phyloP scores from a whole-genome alignment of 2,329 filamentous ascomycete species.

The Verticillium klebahnii region DNA sequence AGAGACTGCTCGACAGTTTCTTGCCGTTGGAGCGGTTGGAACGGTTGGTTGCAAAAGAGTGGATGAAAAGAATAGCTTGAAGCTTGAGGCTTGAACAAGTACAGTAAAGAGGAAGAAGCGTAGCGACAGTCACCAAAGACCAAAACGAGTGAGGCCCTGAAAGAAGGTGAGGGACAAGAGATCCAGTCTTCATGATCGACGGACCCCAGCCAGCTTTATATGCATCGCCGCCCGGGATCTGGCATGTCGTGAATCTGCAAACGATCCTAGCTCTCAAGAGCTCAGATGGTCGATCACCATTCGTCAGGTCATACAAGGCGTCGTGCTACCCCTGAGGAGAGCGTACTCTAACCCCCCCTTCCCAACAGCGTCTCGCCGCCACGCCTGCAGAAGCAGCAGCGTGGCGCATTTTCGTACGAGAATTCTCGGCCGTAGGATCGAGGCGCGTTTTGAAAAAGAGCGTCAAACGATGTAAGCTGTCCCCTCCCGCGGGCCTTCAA shows the following conservation, averaged over 20 bases:
- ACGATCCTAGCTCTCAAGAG: not conserved
- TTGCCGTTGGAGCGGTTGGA: not conserved
- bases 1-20: slow-evolving; percentile 13
- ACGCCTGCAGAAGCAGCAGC: not conserved
- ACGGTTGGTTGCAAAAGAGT: slow-evolving; percentile 1
- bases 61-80: slow-evolving; percentile 12
- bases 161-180: not conserved
- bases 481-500: not conserved
- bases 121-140: slow-evolving; percentile 10
- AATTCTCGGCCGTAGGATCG: not conserved
- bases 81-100: not conserved
- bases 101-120: slow-evolving; percentile 9
- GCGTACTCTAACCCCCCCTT: not conserved
- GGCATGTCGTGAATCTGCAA: not conserved
- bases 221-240: not conserved
- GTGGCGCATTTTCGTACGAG: not conserved
- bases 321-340: not conserved
- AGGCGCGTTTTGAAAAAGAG: not conserved
- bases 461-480: not conserved
- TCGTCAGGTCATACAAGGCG: not conserved
- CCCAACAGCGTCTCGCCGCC: not conserved
- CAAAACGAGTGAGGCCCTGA: not conserved
- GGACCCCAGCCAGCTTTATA: not conserved
- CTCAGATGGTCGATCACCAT: not conserved
- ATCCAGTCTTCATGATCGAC: not conserved